Evolutionary conservation across 2,329 filamentous ascomycete species (phyloP), one percentile per base, ranked within the genome.

Genomic region (Magnaporthales sp.): DNA sequence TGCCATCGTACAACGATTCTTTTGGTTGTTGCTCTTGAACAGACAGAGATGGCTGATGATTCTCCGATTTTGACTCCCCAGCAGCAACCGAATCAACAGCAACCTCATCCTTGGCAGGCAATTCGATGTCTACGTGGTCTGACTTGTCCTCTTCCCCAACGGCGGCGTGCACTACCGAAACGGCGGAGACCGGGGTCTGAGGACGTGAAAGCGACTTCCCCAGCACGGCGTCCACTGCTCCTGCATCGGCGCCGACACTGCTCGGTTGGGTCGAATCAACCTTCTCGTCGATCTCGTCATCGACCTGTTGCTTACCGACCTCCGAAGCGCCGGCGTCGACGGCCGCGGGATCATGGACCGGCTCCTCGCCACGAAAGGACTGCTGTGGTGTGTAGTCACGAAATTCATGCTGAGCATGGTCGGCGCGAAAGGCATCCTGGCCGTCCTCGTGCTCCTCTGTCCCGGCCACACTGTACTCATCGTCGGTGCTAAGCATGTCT

Each of bases 81-180:
- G 24, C 3, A 10, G 11, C 56, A 6, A 27, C 26, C 24, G 26
- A 60, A 27, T 60, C 26, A 15, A 4, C 11, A 15, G 13, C 56
- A 60, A 15, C 13, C 26, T 60, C 56, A 4, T 60, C 26, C 13
- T 60, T 27, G 4, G 24, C 56, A 15, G 26, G 6, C 56, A 60
- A 10, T 3, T 60, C 56, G 6, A 1, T 24, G 26, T 60, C 56
- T 5, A 24, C 56, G 11, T 8, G 24, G 11, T 10, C 11, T 24
- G 56, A 24, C 11, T 27, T 27, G 8, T 60, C n/a, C 10, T 68
- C 7, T 61, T 70, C 63, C 66, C 68, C 46, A 60, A 69, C 27
- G 30, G 63, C 26, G 15, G 38, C 31, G 4, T 67, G 63, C 11
- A 62, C 65, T 13, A 60, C 56, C 13, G 56, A 15, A 60, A 60